These are phyloP conservation scores for Vaccinium corymbosum DNA, from an alignment of 148 eudicot species.

Conservation along the genomic window DNA sequence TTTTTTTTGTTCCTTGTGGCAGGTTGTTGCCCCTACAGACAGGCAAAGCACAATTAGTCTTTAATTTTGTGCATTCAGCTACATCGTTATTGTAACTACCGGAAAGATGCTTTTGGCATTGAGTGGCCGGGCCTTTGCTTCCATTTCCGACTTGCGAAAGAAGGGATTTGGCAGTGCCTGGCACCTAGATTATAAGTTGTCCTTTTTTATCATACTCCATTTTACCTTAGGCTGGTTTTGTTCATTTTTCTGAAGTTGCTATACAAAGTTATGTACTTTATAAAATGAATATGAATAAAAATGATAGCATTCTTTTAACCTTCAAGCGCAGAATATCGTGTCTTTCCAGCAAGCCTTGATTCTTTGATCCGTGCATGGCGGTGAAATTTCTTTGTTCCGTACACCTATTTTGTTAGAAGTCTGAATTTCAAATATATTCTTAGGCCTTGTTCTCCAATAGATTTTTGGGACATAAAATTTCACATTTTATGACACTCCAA, in stretches of 20 bases:
- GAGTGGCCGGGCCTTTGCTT: background rate
- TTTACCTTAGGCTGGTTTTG: background rate
- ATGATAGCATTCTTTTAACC: background rate
- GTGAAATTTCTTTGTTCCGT: too few species aligned
- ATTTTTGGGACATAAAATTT: too few species aligned
- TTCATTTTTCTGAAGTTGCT: too few species aligned
- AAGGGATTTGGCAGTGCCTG: background rate
- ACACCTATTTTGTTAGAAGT: background rate
- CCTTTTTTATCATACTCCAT: background rate
- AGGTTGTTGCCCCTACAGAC: conserved; percentile 79
- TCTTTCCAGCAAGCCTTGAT: background rate
- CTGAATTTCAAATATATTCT: background rate
- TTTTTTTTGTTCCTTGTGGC: conserved; percentile 57
- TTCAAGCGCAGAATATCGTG: background rate
- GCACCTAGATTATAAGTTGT: background rate
- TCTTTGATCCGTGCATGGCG: background rate
- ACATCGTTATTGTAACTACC: background rate
- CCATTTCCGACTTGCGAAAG: too few species aligned
- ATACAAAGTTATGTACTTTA: too few species aligned
- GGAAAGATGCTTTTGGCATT: background rate
- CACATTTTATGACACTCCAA: too few species aligned
- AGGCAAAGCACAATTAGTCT: conserved; percentile 52
- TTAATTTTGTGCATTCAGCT: conserved; percentile 27
- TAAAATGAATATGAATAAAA: background rate
- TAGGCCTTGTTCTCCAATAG: too few species aligned